Percentiles rank a stretch among this genome's conserved stretches.
These are phyloP conservation scores for Saturnispora besseyi DNA, from an alignment of 805 yeast species.

Conservation along the genomic window DNA sequence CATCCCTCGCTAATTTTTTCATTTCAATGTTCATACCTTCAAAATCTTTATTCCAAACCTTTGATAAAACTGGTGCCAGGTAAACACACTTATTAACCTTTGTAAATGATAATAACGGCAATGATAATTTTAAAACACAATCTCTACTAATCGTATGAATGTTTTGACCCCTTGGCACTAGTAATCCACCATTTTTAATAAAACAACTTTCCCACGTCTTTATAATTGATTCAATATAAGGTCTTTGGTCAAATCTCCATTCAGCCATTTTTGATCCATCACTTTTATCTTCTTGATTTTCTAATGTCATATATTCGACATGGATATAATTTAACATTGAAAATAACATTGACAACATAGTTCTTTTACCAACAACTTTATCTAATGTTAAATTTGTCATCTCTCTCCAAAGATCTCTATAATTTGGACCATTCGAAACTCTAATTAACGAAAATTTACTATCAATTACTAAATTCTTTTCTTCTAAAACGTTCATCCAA, in stretches of 20 bases:
- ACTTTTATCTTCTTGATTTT: conserved; percentile 20
- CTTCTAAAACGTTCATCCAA: conserved; percentile 40
- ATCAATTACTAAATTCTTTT: conserved; percentile 35
- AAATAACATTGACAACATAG: conserved; percentile 48
- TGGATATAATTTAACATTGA: conserved; percentile 61
- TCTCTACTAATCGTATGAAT: conserved; percentile 39
- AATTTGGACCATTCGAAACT: conserved; percentile 42
- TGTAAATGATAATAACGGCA: conserved; percentile 60
- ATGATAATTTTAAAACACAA: conserved; percentile 51
- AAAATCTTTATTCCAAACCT: conserved; percentile 63
- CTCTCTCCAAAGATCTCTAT: conserved; percentile 47
- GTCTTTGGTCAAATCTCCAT: conserved; percentile 60
- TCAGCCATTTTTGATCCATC: conserved; percentile 41
- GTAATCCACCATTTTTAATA: conserved; percentile 53
- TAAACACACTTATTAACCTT: conserved; percentile 57
- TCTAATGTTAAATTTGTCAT: conserved; percentile 34
- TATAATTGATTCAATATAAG: conserved; percentile 46
- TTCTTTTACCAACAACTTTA: conserved; percentile 37
- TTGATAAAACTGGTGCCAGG: conserved; percentile 50
- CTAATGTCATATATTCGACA: conserved; percentile 35
- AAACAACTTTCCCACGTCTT: conserved; percentile 62
- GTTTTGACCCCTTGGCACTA: conserved; percentile 44
- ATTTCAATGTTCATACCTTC: conserved; percentile 49
- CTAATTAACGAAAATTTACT: conserved; percentile 48
- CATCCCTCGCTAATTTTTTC: conserved; percentile 39